These are phyloP conservation scores for Helotiales sp. DNA, from an alignment of 2,329 filamentous ascomycete species.

Conservation along the genomic window DNA sequence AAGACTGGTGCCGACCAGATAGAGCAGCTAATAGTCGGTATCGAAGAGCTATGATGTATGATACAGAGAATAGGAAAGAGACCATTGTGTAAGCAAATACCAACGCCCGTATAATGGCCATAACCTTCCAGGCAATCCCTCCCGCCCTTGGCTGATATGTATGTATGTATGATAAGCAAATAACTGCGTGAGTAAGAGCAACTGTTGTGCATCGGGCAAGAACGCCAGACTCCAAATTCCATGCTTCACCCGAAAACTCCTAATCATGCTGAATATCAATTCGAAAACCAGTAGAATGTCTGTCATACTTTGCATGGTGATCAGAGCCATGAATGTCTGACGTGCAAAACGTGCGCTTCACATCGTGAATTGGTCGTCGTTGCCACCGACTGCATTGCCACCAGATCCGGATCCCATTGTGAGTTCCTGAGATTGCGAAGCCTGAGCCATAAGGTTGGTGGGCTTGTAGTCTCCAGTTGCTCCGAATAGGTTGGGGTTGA, in stretches of 20 bases:
- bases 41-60: slow-evolving; percentile 56
- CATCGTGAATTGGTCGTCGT: slow-evolving; percentile 1
- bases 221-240: background rate
- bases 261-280: background rate
- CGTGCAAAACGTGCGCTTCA: background rate
- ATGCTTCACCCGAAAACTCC: background rate
- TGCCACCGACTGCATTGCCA: background rate
- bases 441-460: slow-evolving; percentile 9
- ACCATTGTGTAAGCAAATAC: slow-evolving; percentile 19
- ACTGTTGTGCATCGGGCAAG: background rate
- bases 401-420: slow-evolving; percentile 6
- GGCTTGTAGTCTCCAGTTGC: slow-evolving; percentile 19
- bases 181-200: background rate
- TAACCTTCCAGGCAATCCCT: background rate
- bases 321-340: background rate
- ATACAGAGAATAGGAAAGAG: slow-evolving; percentile 1
- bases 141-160: background rate
- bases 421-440: slow-evolving; percentile 9
- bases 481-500: slow-evolving; percentile 1
- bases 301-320: too few species aligned
- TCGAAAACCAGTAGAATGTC: background rate
- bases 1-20: slow-evolving; percentile 22
- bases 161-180: background rate
- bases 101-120: slow-evolving; percentile 13
- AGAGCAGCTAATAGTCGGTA: slow-evolving; percentile 36